Conservation (phyloP, 495 filamentous ascomycete genomes). For the Copromyces sp. region DNA sequence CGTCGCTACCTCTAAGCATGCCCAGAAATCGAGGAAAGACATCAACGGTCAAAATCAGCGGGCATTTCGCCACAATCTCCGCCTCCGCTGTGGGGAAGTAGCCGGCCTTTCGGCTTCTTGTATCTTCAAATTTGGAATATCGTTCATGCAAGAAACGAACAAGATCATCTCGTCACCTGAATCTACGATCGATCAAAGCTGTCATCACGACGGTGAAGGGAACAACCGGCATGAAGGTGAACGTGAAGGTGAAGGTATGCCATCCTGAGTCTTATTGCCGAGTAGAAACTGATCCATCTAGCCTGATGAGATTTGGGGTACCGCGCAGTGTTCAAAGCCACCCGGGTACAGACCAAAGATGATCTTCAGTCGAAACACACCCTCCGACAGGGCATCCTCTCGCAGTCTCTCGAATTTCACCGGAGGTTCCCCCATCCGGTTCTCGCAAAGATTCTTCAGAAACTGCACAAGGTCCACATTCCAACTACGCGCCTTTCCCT, state of each 20-base stretch:
- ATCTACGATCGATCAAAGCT: neutral
- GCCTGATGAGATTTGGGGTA: neutral
- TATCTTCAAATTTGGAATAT: neutral
- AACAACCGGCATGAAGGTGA: neutral
- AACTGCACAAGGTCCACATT: too few relatives aligned
- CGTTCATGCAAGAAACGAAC: neutral
- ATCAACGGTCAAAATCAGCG: neutral
- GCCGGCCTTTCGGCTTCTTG: rapidly evolving
- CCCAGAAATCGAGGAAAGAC: neutral
- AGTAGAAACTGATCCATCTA: neutral
- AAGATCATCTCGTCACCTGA: neutral
- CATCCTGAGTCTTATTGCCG: neutral
- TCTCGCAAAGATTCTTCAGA: too few relatives aligned
- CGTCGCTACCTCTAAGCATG: neutral
- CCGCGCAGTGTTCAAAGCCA: neutral
- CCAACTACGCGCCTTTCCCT: too few relatives aligned
- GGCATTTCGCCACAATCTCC: neutral
- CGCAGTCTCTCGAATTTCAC: too few relatives aligned
- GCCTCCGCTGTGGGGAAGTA: neutral
- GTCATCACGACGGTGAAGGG: neutral
- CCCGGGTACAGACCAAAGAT: neutral
- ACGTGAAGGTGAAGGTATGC: neutral
- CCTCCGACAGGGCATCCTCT: too few relatives aligned
- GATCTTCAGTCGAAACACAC: neutral
- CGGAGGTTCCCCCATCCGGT: too few relatives aligned